Conservation (phyloP, 306 rosid species). For the Dalbergia oliveri region DNA sequence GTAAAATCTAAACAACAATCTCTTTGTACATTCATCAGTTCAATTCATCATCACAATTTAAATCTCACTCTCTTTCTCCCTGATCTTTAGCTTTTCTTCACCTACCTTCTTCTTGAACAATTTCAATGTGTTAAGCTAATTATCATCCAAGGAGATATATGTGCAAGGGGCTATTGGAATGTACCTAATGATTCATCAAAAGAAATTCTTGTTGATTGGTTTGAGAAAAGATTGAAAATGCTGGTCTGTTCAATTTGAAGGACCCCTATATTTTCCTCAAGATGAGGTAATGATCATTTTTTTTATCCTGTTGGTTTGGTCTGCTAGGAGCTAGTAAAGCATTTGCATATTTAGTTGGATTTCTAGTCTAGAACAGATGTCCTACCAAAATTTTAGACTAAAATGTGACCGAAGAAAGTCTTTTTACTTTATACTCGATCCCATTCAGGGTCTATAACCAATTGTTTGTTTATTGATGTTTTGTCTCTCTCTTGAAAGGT, state of each 20-base stretch:
- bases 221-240: conserved; percentile 62
- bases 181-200: conserved; percentile 58
- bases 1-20: not conserved
- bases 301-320: not conserved
- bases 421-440: not conserved
- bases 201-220: conserved; percentile 64
- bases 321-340: conserved; percentile 21
- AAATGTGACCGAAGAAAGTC: not conserved
- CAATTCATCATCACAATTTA: conserved; percentile 16
- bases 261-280: conserved; percentile 81
- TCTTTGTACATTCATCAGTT: not conserved
- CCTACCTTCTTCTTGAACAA: conserved; percentile 6
- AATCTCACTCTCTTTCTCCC: conserved; percentile 1
- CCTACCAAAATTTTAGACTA: conserved; percentile 16
- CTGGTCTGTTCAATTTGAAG: conserved; percentile 64
- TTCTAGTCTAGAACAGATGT: conserved; percentile 13
- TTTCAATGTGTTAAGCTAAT: conserved; percentile 65
- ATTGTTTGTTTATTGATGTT: not conserved
- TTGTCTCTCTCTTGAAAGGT: conserved; percentile 17
- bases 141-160: conserved; percentile 65
- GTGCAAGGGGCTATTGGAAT: conserved; percentile 93
- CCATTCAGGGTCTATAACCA: not conserved
- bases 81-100: not conserved
- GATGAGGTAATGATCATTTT: conserved; percentile 59
- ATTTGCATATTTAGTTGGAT: conserved; percentile 10